Evolutionary conservation across 192 early-diverging fungal genomes (phyloP), one percentile per base, ranked within the genome.

Genomic region (Piromyces sp.): DNA sequence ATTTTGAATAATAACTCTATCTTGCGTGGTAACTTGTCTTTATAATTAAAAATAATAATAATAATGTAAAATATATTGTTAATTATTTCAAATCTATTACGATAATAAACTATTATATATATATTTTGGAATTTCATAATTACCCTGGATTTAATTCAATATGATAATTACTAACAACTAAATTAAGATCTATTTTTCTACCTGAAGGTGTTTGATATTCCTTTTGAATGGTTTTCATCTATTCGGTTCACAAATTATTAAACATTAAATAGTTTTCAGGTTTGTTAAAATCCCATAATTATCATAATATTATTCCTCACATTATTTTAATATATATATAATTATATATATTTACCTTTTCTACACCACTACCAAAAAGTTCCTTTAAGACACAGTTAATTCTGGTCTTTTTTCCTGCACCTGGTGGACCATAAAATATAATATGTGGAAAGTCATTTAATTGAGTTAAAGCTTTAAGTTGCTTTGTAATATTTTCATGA

Each of bases 331-430:
- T 22, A 16, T 88, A 22, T 30, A 19, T n/a, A 31, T 13, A 30
- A 68, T 7, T 40, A 58, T 68, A 80, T 30, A 68, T 19, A 38
- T 36, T 29, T 83, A 94, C 94, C 89, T 96, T 97, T 82, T 97
- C 95, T 31, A 95, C 96, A 28, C 93, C 89, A 17, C 92, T 87
- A 26, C 98, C 98, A 88, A 93, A 99, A 26, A 99, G 86, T 81
- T 97, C 96, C 80, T 90, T 88, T 42, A 99, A 87, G 0, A 95
- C 84, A 30, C 95, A 95, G 29, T 92, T 89, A 38, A 99, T 93
- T 29, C 98, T 89, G 42, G 98, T 99, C 83, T 97, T 96, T 88
- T 98, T 98, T 28, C 98, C 98, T 0, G 96, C 94, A 29, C 98
- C 98, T 3, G 94, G 90, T 5, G 98, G 98, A 13, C 98, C 98